phyloP scores from a whole-genome alignment of 164 flowering plant genomes.

The Tinospora cordifolia region DNA sequence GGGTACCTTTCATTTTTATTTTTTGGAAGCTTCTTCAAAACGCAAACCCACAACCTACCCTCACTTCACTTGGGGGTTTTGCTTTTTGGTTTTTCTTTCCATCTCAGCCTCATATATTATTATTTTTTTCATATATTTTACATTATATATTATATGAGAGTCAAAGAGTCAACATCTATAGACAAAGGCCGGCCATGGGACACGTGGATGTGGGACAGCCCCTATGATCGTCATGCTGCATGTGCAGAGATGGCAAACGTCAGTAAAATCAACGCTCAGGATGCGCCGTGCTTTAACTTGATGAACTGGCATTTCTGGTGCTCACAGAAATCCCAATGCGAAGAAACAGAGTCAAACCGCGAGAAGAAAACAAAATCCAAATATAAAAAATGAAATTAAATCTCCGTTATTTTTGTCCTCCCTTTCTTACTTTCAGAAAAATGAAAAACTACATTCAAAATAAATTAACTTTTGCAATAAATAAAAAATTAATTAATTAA shows the following conservation, averaged over 20 bases:
- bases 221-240: neutral
- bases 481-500: too few relatives aligned
- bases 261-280: too few relatives aligned
- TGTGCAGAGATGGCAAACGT: neutral
- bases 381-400: neutral
- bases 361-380: conserved; percentile 4
- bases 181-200: neutral
- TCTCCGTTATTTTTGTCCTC: too few relatives aligned
- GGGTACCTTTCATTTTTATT: neutral
- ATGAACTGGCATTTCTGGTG: neutral
- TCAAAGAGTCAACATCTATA: neutral
- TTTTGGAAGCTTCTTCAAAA: conserved; percentile 9
- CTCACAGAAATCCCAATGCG: neutral
- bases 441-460: too few relatives aligned
- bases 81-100: conserved; percentile 3
- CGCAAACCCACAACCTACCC: neutral
- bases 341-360: conserved; percentile 18
- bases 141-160: too few relatives aligned
- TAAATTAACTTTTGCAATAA: too few relatives aligned
- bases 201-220: neutral
- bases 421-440: too few relatives aligned
- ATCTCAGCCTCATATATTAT: too few relatives aligned
- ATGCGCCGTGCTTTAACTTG: too few relatives aligned
- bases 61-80: neutral
- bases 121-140: too few relatives aligned